Conservation (phyloP, 116 monocot species). For the Iris pallida region DNA sequence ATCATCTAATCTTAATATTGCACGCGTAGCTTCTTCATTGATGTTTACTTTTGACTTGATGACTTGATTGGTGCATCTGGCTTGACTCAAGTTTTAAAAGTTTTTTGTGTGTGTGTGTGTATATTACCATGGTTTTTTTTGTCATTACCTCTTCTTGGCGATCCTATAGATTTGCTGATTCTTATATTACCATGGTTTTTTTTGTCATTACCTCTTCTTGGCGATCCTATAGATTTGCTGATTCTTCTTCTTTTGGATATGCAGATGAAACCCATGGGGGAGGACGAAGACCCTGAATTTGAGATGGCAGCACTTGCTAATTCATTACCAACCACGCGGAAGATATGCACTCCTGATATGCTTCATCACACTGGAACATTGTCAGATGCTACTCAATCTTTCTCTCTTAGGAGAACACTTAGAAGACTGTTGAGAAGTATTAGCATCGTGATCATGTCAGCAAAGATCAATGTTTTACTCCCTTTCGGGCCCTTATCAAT, state of each 20-base stretch:
- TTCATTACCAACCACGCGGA: slow-evolving; percentile 21
- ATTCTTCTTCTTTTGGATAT: slow-evolving; percentile 4
- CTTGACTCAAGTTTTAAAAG: no score
- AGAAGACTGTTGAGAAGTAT: slow-evolving; percentile 39
- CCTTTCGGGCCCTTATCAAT: slow-evolving; percentile 84
- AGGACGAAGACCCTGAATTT: slow-evolving; percentile 21
- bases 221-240: neutral
- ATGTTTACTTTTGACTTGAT: no score
- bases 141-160: no score
- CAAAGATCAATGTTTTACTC: slow-evolving; percentile 64
- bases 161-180: no score
- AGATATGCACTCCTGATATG: slow-evolving; percentile 19
- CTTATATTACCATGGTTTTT: no score
- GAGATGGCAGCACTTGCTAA: slow-evolving; percentile 27
- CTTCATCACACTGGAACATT: slow-evolving; percentile 44
- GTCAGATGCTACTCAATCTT: slow-evolving; percentile 29
- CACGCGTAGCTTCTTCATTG: no score
- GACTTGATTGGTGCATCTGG: no score
- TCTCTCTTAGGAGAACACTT: slow-evolving; percentile 13
- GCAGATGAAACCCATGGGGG: slow-evolving; percentile 34
- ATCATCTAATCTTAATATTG: no score
- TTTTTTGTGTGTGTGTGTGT: no score
- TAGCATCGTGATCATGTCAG: slow-evolving; percentile 46
- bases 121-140: no score
- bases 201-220: no score